Evolutionary conservation across 1,284 basidiomycete genomes (phyloP).

Genomic region (Vanrija pseudolonga): DNA sequence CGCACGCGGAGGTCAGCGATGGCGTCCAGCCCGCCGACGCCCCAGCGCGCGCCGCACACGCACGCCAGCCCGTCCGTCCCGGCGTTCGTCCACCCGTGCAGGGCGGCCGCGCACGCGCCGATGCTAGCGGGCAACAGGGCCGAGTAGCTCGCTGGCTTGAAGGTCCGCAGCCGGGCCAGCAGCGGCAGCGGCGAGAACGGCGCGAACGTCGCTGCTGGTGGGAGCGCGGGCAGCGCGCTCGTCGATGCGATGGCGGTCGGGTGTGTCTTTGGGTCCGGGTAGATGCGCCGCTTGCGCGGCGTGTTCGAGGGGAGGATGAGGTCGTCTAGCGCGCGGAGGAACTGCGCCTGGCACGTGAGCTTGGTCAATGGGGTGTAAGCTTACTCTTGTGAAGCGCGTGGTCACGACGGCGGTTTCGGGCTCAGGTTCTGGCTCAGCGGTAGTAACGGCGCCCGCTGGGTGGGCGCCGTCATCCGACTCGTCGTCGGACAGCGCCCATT

Average conservation of each 20-base stretch:
- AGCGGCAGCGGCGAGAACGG: slow-evolving; percentile 37
- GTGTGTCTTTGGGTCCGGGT: background rate
- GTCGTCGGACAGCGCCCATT: slow-evolving; percentile 4
- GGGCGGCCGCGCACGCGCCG: slow-evolving; percentile 16
- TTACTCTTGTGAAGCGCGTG: background rate
- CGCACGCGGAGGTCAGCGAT: background rate
- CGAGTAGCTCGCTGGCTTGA: slow-evolving; percentile 17
- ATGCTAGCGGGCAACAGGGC: slow-evolving; percentile 13
- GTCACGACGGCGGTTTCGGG: background rate
- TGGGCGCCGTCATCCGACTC: background rate
- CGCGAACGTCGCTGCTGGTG: slow-evolving; percentile 15
- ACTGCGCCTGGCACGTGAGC: background rate
- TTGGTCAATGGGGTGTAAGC: background rate
- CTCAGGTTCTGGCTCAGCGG: background rate
- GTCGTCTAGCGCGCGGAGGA: background rate
- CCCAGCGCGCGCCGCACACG: slow-evolving; percentile 13
- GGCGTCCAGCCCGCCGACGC: slow-evolving; percentile 18
- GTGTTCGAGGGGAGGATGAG: slow-evolving; percentile 3
- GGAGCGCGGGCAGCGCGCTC: slow-evolving; percentile 20
- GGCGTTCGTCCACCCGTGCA: slow-evolving; percentile 30
- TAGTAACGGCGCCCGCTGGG: background rate
- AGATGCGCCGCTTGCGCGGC: background rate
- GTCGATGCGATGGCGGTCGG: slow-evolving; percentile 23
- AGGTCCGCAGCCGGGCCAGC: slow-evolving; percentile 34
- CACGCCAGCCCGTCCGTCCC: slow-evolving; percentile 23